phyloP scores from a whole-genome alignment of 768 basidiomycete genomes.

The Coprinopsis cinerea region DNA sequence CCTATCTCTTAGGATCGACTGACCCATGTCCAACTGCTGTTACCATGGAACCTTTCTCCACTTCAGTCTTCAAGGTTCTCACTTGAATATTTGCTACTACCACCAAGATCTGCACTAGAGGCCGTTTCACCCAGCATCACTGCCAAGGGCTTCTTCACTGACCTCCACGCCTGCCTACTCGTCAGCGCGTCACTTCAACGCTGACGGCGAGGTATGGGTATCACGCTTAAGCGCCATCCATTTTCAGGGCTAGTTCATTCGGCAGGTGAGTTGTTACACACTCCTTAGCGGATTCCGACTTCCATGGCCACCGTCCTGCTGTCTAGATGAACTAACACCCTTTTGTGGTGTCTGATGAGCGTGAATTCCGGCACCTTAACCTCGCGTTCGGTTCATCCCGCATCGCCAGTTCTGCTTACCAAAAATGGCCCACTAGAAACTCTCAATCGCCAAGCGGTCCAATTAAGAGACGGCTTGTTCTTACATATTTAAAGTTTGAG shows the following conservation, averaged over 20 bases:
- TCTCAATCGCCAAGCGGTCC: slow-evolving; percentile 78
- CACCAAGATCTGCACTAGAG: slow-evolving; percentile 86
- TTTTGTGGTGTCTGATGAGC: slow-evolving; percentile 85
- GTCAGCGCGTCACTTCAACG: no score
- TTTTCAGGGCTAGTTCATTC: no score
- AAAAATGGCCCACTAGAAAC: slow-evolving; percentile 80
- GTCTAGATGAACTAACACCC: no score
- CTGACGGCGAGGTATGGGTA: no score
- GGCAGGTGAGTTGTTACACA: no score
- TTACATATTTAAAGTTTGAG: slow-evolving; percentile 84
- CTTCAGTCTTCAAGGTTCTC: no score
- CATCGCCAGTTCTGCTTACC: slow-evolving; percentile 67
- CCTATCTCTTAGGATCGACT: no score
- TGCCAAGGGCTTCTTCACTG: slow-evolving; percentile 71
- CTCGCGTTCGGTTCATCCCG: slow-evolving; percentile 64
- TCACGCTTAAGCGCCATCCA: no score
- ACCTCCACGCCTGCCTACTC: slow-evolving; percentile 79
- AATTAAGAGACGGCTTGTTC: slow-evolving; percentile 78
- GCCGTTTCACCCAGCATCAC: slow-evolving; percentile 54
- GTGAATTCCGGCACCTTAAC: slow-evolving; percentile 76
- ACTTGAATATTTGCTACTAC: slow-evolving; percentile 87
- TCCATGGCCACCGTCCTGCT: no score
- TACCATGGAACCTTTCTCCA: no score
- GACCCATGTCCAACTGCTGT: no score
- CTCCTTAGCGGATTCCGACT: no score